Conservation (phyloP, 805 yeast genomes). For the Millerozyma miso region DNA sequence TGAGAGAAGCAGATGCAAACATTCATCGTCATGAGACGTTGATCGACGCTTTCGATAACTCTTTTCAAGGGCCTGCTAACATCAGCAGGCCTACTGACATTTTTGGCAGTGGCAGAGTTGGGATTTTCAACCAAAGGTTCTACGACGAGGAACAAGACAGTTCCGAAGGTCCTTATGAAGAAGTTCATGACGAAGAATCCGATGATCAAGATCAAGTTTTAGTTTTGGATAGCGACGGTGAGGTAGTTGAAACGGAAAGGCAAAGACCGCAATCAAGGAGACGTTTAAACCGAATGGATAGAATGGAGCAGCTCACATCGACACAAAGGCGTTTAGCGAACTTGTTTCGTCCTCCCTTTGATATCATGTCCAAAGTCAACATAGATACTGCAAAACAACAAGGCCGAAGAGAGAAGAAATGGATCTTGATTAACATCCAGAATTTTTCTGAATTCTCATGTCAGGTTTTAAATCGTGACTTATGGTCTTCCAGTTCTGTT, state of each 20-base stretch:
- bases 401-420: conserved; percentile 63
- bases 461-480: conserved; percentile 86
- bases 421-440: conserved; percentile 88
- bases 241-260: conserved; percentile 14
- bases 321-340: conserved; percentile 71
- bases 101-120: conserved; percentile 45
- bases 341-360: conserved; percentile 92
- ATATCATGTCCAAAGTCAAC: conserved; percentile 63
- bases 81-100: conserved; percentile 33
- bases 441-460: conserved; percentile 81
- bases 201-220: conserved; percentile 28
- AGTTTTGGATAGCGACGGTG: conserved; percentile 27
- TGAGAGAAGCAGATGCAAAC: conserved; percentile 65
- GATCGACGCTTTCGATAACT: conserved; percentile 39
- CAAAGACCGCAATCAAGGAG: conserved; percentile 23
- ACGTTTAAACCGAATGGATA: conserved; percentile 18
- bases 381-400: conserved; percentile 69
- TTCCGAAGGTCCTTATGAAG: conserved; percentile 12
- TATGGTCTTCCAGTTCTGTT: conserved; percentile 73
- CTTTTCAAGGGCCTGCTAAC: conserved; percentile 3
- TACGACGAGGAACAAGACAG: conserved; percentile 29
- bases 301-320: conserved; percentile 35
- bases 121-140: conserved; percentile 58
- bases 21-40: conserved; percentile 75
- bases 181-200: conserved; percentile 24